Percentiles rank a stretch among this genome's conserved stretches.
These are phyloP conservation scores for Penicillium daleae DNA, from an alignment of 495 filamentous ascomycete genomes.

Conservation along the genomic window DNA sequence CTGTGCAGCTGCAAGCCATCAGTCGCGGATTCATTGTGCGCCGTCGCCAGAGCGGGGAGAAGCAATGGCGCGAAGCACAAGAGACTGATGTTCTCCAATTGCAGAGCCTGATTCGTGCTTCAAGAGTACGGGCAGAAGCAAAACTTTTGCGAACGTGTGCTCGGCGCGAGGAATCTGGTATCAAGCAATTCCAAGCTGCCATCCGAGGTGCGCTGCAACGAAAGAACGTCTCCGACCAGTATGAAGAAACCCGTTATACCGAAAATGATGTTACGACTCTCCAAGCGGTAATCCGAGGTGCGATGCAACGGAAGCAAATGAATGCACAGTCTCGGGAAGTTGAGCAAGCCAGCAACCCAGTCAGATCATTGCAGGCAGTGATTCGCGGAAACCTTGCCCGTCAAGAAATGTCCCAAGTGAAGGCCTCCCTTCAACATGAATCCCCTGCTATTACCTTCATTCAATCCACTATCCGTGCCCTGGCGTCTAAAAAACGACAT, in stretches of 20 bases:
- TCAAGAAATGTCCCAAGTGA: conserved; percentile 40
- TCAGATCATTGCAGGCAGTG: conserved; percentile 47
- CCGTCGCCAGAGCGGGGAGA: conserved; percentile 59
- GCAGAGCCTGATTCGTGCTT: conserved; percentile 83
- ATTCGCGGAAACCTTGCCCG: conserved; percentile 58
- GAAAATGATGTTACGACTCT: conserved; percentile 59
- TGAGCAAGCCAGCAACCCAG: conserved; percentile 25
- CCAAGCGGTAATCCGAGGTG: conserved; percentile 72
- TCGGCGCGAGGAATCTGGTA: conserved; percentile 57
- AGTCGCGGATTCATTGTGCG: conserved; percentile 80
- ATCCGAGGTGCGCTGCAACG: conserved; percentile 63
- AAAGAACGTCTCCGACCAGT: conserved; percentile 48
- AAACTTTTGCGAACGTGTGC: conserved; percentile 65
- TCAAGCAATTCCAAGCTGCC: conserved; percentile 63
- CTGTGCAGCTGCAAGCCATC: conserved; percentile 74
- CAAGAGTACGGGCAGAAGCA: conserved; percentile 71
- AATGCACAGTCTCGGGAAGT: conserved; percentile 55
- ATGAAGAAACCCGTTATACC: conserved; percentile 48
- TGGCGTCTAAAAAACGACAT: conserved; percentile 37
- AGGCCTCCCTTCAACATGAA: conserved; percentile 36
- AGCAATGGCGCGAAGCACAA: conserved; percentile 69
- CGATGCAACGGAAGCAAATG: conserved; percentile 50
- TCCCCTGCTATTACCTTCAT: conserved; percentile 43
- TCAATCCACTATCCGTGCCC: conserved; percentile 50
- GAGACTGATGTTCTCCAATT: conserved; percentile 73